Conservation (phyloP, 768 basidiomycete species). For the Tylopilus felleus region DNA sequence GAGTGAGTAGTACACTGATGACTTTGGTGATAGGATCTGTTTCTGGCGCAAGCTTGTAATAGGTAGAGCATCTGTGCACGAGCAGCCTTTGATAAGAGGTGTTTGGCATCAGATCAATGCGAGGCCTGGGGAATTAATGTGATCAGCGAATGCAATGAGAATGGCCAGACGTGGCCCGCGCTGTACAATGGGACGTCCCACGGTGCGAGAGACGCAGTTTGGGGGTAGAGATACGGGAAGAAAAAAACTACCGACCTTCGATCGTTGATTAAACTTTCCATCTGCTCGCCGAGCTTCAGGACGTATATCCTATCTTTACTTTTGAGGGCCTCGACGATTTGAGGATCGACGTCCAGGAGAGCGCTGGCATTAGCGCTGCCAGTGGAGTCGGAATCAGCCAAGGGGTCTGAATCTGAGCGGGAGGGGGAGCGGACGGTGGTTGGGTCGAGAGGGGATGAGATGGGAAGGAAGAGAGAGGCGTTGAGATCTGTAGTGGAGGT, state of each 20-base stretch:
- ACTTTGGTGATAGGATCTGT: constrained; percentile 60
- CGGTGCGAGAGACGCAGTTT: constrained; percentile 3
- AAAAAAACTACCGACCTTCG: constrained; percentile 49
- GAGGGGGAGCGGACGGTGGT: constrained; percentile 12
- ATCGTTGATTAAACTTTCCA: constrained; percentile 77
- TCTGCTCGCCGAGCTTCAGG: constrained; percentile 81
- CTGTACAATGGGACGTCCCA: neutral
- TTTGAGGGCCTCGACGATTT: constrained; percentile 81
- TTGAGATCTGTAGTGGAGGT: constrained; percentile 13
- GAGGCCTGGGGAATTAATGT: constrained; percentile 40
- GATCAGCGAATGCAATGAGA: constrained; percentile 21
- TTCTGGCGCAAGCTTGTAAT: constrained; percentile 74
- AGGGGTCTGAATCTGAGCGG: constrained; percentile 28
- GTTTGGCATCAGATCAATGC: constrained; percentile 63
- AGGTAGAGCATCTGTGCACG: constrained; percentile 80
- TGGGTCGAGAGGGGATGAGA: constrained; percentile 16
- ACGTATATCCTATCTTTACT: constrained; percentile 88
- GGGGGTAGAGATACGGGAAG: neutral
- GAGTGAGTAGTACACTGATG: constrained; percentile 53
- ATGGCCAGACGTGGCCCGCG: neutral
- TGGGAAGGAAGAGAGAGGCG: constrained; percentile 7
- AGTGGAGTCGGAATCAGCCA: constrained; percentile 28
- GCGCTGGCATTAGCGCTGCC: constrained; percentile 21
- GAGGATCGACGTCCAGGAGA: constrained; percentile 60
- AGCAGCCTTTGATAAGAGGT: constrained; percentile 84